Evolutionary conservation across 805 yeast species (phyloP).

Genomic region (Novakomyces olei): DNA sequence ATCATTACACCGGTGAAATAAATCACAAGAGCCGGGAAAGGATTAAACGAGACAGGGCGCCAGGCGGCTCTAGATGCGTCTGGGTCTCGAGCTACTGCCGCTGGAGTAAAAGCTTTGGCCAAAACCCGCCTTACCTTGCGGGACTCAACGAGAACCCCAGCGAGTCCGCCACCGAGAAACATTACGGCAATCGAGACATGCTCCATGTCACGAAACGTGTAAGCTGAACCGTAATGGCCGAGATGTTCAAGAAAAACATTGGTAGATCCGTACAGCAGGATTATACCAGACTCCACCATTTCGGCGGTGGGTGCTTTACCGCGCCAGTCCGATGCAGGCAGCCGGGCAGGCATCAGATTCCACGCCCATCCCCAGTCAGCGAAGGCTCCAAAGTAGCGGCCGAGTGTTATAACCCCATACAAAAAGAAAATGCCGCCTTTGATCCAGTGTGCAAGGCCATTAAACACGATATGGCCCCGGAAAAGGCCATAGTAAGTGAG

Average conservation of each 20-base stretch:
- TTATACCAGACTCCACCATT: slow-evolving; percentile 53
- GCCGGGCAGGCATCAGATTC: slow-evolving; percentile 28
- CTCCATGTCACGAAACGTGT: slow-evolving; percentile 80
- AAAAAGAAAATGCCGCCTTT: slow-evolving; percentile 77
- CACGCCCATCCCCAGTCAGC: slow-evolving; percentile 69
- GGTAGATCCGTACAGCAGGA: slow-evolving; percentile 72
- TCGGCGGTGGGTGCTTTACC: slow-evolving; percentile 21
- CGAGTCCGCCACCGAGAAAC: slow-evolving; percentile 76
- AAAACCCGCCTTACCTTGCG: slow-evolving; percentile 14
- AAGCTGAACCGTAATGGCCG: slow-evolving; percentile 51
- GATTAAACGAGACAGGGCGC: slow-evolving; percentile 43
- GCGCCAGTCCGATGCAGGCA: slow-evolving; percentile 2
- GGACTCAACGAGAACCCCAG: slow-evolving; percentile 70
- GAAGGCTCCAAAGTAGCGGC: slow-evolving; percentile 72
- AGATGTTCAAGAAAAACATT: slow-evolving; percentile 82
- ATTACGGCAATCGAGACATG: slow-evolving; percentile 80
- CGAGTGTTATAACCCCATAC: slow-evolving; percentile 58
- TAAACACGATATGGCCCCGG: slow-evolving; percentile 42
- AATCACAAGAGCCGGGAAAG: slow-evolving; percentile 79
- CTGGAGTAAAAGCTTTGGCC: slow-evolving; percentile 4
- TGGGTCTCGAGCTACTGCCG: slow-evolving; percentile 3
- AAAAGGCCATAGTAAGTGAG: slow-evolving; percentile 57
- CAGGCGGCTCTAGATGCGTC: slow-evolving; percentile 7
- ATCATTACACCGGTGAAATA: slow-evolving; percentile 92
- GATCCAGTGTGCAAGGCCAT: slow-evolving; percentile 79